Evolutionary conservation across 805 yeast genomes (phyloP), one percentile per base, ranked within the genome.

Genomic region (Metschnikowia borealis): DNA sequence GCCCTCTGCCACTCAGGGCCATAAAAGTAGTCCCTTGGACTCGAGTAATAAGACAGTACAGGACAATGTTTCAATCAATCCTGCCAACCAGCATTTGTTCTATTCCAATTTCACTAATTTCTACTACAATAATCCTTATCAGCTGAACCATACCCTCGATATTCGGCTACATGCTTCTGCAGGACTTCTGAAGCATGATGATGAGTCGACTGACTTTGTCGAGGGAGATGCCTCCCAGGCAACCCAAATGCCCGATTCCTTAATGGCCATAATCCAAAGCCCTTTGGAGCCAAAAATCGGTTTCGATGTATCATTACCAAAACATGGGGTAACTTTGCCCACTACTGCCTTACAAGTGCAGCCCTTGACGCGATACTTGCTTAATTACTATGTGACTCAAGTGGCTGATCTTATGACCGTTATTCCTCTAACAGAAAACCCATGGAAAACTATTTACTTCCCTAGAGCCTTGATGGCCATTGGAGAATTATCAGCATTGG

Each of bases 391-490:
- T 63, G 76, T 81, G 15, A 80, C 84, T 15, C 81, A 83, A 55
- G 94, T 89, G 1, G 92, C 92, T 0, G 94, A 87, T 62, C 67
- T 82, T 48, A 84, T 85, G 89, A 81, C 89, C 0, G 89, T 84
- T 3, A 79, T 84, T 20, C 81, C 83, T 0, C 73, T 83, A 45
- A 81, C 87, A 0, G 86, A 84, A 54, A 89, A 87, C 62, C 96
- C 96, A 0, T 89, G 96, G 96, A 85, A 85, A 59, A 82, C 85
- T 2, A 81, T 88, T n/a, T 89, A 87, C 65, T 82, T 89, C 53
- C 96, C 96, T 0, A 68, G 94, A 45, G 96, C 96, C 1, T 67
- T 87, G 32, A 75, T 80, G 73, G 96, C 96, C 0, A 73, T 89
- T 23, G 96, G 96, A 3, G 96, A 89, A 61, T 68, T 88, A 23